Conservation (phyloP, 192 early-diverging fungal species). For the Phlyctochytrium bullatum region DNA sequence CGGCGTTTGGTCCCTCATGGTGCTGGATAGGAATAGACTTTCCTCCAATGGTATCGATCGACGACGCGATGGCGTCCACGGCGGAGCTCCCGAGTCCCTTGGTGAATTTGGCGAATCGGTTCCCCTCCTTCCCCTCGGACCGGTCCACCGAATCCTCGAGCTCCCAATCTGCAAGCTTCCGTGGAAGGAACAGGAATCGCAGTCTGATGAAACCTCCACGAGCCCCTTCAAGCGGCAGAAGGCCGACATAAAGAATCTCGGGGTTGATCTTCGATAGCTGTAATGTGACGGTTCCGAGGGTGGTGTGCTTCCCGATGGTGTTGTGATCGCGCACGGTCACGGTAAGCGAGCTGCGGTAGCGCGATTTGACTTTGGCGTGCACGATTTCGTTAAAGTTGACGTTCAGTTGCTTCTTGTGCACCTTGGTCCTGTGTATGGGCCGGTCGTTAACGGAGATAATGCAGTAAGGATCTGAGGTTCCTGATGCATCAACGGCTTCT, state of each 20-base stretch:
- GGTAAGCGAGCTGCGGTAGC: constrained; percentile 40
- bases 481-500: constrained; percentile 52
- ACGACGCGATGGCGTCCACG: background rate
- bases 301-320: constrained; percentile 72
- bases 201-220: constrained; percentile 20
- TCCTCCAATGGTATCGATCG: background rate
- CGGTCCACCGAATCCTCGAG: constrained; percentile 11
- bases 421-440: constrained; percentile 62
- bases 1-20: constrained; percentile 36
- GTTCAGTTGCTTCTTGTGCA: constrained; percentile 70
- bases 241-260: constrained; percentile 12
- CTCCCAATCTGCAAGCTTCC: background rate
- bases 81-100: constrained; percentile 18
- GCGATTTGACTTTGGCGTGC: constrained; percentile 25
- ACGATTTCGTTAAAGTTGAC: constrained; percentile 66
- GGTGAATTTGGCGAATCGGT: constrained; percentile 7
- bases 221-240: constrained; percentile 21
- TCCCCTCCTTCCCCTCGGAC: constrained; percentile 17
- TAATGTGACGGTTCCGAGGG: constrained; percentile 40
- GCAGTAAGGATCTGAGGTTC: constrained; percentile 50
- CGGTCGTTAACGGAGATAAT: constrained; percentile 38
- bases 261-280: constrained; percentile 34
- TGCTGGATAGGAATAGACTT: constrained; percentile 14
- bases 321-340: constrained; percentile 82
- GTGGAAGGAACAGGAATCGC: constrained; percentile 39